phyloP scores from a whole-genome alignment of 179 eudicot genomes.

The Silene vulgaris region DNA sequence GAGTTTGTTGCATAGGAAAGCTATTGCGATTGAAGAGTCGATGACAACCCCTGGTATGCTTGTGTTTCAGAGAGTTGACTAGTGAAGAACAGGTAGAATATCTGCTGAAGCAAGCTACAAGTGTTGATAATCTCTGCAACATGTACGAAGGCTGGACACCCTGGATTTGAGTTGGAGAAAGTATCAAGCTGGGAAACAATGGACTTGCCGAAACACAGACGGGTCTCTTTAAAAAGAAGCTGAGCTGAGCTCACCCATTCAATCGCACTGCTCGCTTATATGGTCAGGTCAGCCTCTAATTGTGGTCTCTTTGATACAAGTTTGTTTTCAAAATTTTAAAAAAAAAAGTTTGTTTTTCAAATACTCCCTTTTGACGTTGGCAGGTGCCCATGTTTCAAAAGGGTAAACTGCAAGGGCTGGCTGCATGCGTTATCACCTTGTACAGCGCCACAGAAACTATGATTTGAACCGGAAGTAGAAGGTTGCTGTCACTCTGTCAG shows the following conservation, averaged over 20 bases:
- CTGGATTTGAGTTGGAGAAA: slow-evolving; percentile 61
- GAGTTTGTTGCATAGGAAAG: slow-evolving; percentile 2
- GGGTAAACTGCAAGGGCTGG: not conserved
- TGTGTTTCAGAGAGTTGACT: slow-evolving; percentile 54
- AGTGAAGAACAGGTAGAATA: slow-evolving; percentile 84
- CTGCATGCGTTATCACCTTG: not conserved
- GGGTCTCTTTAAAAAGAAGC: not conserved
- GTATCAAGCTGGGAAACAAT: slow-evolving; percentile 6
- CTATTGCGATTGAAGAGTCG: slow-evolving; percentile 12
- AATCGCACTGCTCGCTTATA: not conserved
- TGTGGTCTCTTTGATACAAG: not conserved
- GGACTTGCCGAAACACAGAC: not conserved
- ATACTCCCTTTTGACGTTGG: not conserved
- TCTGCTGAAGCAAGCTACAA: slow-evolving; percentile 94
- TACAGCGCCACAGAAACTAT: not conserved
- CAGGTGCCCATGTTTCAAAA: not conserved
- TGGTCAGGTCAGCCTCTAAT: not conserved
- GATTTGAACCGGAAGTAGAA: not conserved
- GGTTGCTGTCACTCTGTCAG: not conserved
- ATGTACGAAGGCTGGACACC: slow-evolving; percentile 99
- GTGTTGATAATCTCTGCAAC: slow-evolving; percentile 89
- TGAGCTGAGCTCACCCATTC: not conserved
- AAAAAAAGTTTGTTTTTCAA: no score
- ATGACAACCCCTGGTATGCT: slow-evolving; percentile 1
- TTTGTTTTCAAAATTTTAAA: not conserved